Percentiles rank a stretch among this genome's conserved stretches.
Conservation (phyloP, 2,329 filamentous ascomycete species). For the Curvularia lunata region DNA sequence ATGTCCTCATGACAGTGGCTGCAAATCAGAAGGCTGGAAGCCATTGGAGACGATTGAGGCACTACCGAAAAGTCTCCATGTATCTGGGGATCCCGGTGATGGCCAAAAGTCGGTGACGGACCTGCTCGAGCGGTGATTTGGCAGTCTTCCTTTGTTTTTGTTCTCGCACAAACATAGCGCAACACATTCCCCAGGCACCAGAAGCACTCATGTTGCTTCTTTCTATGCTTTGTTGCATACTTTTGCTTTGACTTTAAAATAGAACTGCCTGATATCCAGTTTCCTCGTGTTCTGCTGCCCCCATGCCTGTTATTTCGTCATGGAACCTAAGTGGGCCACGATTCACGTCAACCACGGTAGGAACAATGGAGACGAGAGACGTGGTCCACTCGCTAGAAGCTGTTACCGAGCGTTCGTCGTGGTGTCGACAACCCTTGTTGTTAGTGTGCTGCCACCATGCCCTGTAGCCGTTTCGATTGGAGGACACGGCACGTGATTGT, state of each 20-base stretch:
- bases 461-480: slow-evolving; percentile 13
- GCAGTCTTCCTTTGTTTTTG: background rate
- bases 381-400: slow-evolving; percentile 1
- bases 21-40: background rate
- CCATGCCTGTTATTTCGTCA: background rate
- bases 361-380: slow-evolving; percentile 6
- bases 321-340: background rate
- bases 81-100: background rate
- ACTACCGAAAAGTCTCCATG: background rate
- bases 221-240: background rate
- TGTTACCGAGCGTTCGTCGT: slow-evolving; percentile 9
- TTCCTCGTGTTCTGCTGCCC: background rate
- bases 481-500: slow-evolving; percentile 16
- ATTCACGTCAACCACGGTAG: slow-evolving; percentile 3
- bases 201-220: background rate
- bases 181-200: background rate
- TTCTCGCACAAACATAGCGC: background rate
- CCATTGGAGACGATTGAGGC: background rate
- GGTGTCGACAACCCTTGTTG: slow-evolving; percentile 15
- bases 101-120: slow-evolving; percentile 5
- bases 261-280: background rate
- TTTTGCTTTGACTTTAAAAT: background rate
- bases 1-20: background rate
- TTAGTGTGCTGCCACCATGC: slow-evolving; percentile 9
- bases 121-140: background rate